phyloP scores from a whole-genome alignment of 1,284 basidiomycete genomes.

The Fomitopsis betulina region DNA sequence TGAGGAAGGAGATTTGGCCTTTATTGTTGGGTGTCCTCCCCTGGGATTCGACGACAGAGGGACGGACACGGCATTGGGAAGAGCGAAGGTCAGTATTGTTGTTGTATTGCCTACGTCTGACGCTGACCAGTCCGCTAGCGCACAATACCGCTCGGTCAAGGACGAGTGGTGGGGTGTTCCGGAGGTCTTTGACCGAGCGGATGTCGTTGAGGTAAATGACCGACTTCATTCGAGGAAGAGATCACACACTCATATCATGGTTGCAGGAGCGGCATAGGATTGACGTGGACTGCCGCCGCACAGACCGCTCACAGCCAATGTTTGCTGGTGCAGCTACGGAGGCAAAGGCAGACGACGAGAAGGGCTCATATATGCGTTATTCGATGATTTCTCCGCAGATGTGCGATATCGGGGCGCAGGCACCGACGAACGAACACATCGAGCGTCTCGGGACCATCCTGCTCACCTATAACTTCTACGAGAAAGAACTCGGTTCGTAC shows the following conservation, averaged over 20 bases:
- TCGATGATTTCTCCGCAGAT: constrained; percentile 69
- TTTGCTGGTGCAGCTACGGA: constrained; percentile 52
- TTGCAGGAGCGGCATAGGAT: constrained; percentile 78
- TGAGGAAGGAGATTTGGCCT: constrained; percentile 82
- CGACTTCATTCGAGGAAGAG: neutral
- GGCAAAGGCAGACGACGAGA: constrained; percentile 42
- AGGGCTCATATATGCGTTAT: constrained; percentile 46
- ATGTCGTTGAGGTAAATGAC: constrained; percentile 63
- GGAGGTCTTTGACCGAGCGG: constrained; percentile 73
- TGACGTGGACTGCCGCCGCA: constrained; percentile 94
- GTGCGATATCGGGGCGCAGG: constrained; percentile 74
- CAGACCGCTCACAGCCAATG: constrained; percentile 89
- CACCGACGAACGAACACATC: constrained; percentile 84
- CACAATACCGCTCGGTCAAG: constrained; percentile 67
- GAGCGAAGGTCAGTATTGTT: constrained; percentile 50
- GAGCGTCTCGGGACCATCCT: constrained; percentile 77
- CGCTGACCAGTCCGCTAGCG: constrained; percentile 32
- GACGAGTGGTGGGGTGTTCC: constrained; percentile 78
- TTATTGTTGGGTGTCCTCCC: constrained; percentile 82
- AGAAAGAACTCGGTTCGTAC: constrained; percentile 78
- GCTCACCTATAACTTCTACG: constrained; percentile 90
- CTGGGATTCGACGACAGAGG: constrained; percentile 63
- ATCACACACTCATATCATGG: neutral
- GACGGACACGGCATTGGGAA: constrained; percentile 55
- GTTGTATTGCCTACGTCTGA: neutral